These are phyloP conservation scores for Sporothrix variecibatus DNA, from an alignment of 2,329 filamentous ascomycete genomes.

Conservation along the genomic window DNA sequence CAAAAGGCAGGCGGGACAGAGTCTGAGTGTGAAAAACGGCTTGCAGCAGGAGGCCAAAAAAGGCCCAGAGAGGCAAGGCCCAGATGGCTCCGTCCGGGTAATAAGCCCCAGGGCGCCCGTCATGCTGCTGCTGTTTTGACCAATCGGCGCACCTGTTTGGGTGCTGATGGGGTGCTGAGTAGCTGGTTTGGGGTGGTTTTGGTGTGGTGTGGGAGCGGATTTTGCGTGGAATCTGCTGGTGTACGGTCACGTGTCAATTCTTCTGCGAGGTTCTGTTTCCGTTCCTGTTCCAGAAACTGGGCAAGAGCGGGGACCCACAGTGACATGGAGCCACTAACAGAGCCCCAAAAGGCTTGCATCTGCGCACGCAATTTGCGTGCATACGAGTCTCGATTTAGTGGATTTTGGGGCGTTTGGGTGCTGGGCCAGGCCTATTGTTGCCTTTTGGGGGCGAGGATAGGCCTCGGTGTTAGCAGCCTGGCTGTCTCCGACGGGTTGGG, in stretches of 20 bases:
- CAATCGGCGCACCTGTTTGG: conserved; percentile 13
- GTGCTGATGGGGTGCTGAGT: conserved; percentile 17
- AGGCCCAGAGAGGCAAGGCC: conserved; percentile 21
- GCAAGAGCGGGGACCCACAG: conserved; percentile 13
- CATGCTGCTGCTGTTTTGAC: background rate
- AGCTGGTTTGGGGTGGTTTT: background rate
- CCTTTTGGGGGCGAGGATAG: background rate
- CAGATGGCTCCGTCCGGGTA: conserved; percentile 23
- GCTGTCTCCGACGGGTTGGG: background rate
- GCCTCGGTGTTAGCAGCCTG: conserved; percentile 16
- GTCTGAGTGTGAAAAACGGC: conserved; percentile 19
- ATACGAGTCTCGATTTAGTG: background rate
- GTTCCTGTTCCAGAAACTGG: conserved; percentile 23
- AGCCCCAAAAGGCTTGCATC: background rate
- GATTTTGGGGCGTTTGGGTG: background rate
- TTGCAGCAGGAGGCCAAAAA: conserved; percentile 22
- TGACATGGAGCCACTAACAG: background rate
- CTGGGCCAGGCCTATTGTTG: background rate
- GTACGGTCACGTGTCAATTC: background rate
- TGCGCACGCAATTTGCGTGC: conserved; percentile 19
- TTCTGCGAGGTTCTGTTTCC: background rate
- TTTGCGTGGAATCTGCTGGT: no score
- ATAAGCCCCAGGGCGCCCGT: conserved; percentile 21
- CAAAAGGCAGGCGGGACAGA: background rate
- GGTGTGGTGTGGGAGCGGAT: background rate